Conservation (phyloP, 352 stramenopile genomes). For the Phytophthora podocarpi region DNA sequence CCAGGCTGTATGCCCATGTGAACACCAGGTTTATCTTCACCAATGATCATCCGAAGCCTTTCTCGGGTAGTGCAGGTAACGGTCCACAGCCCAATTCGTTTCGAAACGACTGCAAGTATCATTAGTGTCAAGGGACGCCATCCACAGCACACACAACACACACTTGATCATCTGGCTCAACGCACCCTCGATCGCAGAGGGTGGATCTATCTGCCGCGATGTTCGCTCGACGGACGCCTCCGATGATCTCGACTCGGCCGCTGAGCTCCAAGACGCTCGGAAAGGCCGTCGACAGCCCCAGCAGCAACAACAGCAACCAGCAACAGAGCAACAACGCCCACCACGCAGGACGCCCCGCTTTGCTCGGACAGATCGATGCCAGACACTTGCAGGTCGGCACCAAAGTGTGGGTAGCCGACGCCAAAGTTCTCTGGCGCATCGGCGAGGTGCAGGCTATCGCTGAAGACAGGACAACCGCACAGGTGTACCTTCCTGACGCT, state of each 20-base stretch:
- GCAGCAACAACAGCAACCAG: conserved; percentile 24
- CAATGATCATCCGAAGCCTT: too few species aligned
- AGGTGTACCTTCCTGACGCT: conserved; percentile 67
- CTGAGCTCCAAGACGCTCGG: conserved; percentile 25
- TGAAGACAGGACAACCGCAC: conserved; percentile 48
- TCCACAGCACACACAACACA: too few species aligned
- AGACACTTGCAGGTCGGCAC: conserved; percentile 50
- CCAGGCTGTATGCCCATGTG: too few species aligned
- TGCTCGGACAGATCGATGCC: conserved; percentile 56
- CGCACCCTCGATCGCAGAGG: conserved; percentile 12
- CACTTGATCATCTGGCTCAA: conserved; percentile 1
- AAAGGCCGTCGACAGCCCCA: conserved; percentile 26
- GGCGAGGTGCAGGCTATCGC: conserved; percentile 68
- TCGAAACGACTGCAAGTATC: conserved; percentile 22
- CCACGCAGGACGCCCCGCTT: conserved; percentile 5
- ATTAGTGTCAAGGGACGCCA: conserved; percentile 9
- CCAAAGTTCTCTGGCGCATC: conserved; percentile 80
- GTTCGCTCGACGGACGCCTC: conserved; percentile 20
- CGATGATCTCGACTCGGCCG: conserved; percentile 24
- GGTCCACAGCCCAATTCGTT: too few species aligned
- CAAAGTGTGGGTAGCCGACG: conserved; percentile 82
- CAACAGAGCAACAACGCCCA: conserved; percentile 28
- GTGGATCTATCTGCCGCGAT: conserved; percentile 12
- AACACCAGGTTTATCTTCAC: too few species aligned
- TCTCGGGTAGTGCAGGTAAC: too few species aligned